phyloP scores from a whole-genome alignment of 148 eudicot species.

The Heliosperma pusillum region DNA sequence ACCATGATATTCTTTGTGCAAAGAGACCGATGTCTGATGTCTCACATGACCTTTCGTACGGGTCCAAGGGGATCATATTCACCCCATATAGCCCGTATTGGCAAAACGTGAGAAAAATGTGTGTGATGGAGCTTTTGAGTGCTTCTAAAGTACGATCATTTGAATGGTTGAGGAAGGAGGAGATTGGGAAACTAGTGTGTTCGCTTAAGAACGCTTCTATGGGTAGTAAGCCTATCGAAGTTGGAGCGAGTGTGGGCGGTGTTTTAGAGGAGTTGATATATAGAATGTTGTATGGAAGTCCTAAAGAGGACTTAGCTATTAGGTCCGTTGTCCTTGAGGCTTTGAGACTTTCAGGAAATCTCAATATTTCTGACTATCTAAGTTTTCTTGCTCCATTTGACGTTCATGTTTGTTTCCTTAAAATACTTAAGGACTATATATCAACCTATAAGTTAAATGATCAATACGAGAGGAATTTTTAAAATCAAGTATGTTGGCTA shows the following conservation, averaged over 20 bases:
- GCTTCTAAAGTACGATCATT: conserved; percentile 13
- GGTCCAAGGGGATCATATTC: conserved; percentile 13
- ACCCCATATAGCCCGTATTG: conserved; percentile 14
- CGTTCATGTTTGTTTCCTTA: conserved; percentile 4
- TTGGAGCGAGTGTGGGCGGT: conserved; percentile 11
- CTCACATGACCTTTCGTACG: conserved; percentile 19
- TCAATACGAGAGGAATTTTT: too few species aligned
- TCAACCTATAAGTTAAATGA: too few species aligned
- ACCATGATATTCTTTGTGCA: conserved; percentile 7
- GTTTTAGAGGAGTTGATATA: conserved; percentile 18
- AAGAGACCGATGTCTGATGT: conserved; percentile 18
- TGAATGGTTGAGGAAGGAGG: conserved; percentile 18
- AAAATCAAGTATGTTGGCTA: too few species aligned
- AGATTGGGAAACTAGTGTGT: conserved; percentile 8
- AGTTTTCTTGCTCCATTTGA: conserved; percentile 19
- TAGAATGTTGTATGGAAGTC: conserved; percentile 23
- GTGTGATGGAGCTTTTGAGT: conserved; percentile 22
- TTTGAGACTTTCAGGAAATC: conserved; percentile 3
- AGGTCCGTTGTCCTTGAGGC: too few species aligned
- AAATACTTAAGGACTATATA: too few species aligned
- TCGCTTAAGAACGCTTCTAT: conserved; percentile 4
- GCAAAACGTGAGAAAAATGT: conserved; percentile 10
- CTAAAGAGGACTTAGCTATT: neutral
- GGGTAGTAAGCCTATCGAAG: conserved; percentile 1
- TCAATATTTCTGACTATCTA: conserved; percentile 16